These are phyloP conservation scores for Onygena corvina DNA, from an alignment of 2,329 filamentous ascomycete species.

Conservation along the genomic window DNA sequence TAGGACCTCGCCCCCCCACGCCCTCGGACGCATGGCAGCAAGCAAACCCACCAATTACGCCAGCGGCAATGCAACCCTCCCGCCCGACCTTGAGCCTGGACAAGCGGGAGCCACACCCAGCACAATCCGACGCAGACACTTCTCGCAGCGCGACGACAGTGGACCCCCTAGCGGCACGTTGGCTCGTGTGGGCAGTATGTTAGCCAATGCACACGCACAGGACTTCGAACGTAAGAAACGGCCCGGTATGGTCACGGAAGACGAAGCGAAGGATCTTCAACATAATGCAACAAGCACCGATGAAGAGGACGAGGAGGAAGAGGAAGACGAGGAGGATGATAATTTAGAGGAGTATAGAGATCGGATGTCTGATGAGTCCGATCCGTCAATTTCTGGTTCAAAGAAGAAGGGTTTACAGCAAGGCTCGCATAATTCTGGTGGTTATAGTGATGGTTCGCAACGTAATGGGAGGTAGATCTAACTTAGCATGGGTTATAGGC, in stretches of 20 bases:
- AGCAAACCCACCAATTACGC: slow-evolving; percentile 12
- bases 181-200: slow-evolving; percentile 50
- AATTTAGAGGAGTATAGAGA: slow-evolving; percentile 9
- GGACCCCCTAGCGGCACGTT: slow-evolving; percentile 28
- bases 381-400: not conserved
- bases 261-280: slow-evolving; percentile 23
- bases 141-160: slow-evolving; percentile 20
- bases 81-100: slow-evolving; percentile 11
- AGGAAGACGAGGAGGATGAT: slow-evolving; percentile 20
- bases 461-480: not conserved
- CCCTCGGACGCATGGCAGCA: not conserved
- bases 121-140: slow-evolving; percentile 14
- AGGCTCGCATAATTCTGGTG: not conserved
- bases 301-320: slow-evolving; percentile 28
- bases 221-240: slow-evolving; percentile 76
- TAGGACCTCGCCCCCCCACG: not conserved
- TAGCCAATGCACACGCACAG: slow-evolving; percentile 74
- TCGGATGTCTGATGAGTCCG: slow-evolving; percentile 4
- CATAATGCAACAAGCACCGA: slow-evolving; percentile 27
- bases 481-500: too few species aligned
- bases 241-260: slow-evolving; percentile 33
- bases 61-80: slow-evolving; percentile 15
- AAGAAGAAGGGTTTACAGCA: not conserved
- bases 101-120: slow-evolving; percentile 9
- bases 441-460: not conserved